Evolutionary conservation across 2,329 filamentous ascomycete species (phyloP), one percentile per base, ranked within the genome.

Genomic region (Fusarium bactridioides): DNA sequence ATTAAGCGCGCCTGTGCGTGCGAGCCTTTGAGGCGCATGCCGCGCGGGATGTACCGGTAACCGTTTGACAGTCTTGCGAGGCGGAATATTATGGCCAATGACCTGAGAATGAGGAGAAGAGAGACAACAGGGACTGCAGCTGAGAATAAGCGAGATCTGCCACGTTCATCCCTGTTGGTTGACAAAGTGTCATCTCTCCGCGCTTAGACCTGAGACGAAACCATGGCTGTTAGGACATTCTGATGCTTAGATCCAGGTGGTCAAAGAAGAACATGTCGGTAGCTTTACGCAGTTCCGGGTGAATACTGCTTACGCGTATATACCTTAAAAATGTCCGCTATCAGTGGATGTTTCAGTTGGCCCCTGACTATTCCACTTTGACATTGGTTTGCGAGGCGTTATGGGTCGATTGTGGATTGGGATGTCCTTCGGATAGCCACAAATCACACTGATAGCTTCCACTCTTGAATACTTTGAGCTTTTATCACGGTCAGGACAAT

Each of bases 1-100:
- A 55, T 61, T 69, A 72, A 72, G 64, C 68, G 69, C 69, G 69
- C n/a, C 53, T 57, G 54, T 62, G 37, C 23, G 54, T 62, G 41
- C 21, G 54, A 58, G 51, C 41, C 31, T 54, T 54, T 29, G 61
- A 53, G 45, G 41, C 53, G 54, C 27, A 57, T 69, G 64, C 55
- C 55, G 33, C 53, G 41, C 59, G 55, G 69, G 59, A 72, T 59
- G 69, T 55, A 61, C 37, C 38, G 29, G 40, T n/a, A n/a, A n/a
- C 37, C 51, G 37, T 66, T 66, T 59, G 27, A 29, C 21, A 27
- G 13, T 27, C 23, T 54, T 15, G 31, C 23, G 65, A 61, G 64
- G 64, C 55, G 64, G 64, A 43, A 29, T 33, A 29, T 48, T 48
- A 47, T 54, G 47, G 43, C 48, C 31, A 67, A 64, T 53, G 40